phyloP scores from a whole-genome alignment of 2,329 filamentous ascomycete species.

The Diplodia sapinea region DNA sequence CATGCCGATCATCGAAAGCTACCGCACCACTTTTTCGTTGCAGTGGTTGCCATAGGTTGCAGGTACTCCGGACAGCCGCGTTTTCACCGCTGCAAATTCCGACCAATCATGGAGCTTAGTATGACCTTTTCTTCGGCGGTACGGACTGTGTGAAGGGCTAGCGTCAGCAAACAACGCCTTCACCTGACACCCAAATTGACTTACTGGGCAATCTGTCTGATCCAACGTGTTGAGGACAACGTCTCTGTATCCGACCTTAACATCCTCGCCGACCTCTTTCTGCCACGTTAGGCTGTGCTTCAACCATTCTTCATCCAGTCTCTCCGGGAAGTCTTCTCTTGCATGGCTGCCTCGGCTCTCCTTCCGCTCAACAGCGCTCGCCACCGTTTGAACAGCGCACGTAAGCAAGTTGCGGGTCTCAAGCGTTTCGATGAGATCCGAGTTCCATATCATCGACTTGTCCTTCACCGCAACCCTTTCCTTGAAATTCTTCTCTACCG shows the following conservation, averaged over 20 bases:
- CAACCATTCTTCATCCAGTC: constrained; percentile 53
- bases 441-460: constrained; percentile 57
- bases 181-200: background rate
- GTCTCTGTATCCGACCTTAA: constrained; percentile 50
- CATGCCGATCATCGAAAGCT: no score
- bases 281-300: constrained; percentile 58
- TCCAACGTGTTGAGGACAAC: constrained; percentile 54
- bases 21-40: no score
- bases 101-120: constrained; percentile 34
- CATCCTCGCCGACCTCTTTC: constrained; percentile 46
- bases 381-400: constrained; percentile 56
- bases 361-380: constrained; percentile 50
- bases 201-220: constrained; percentile 49
- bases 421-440: constrained; percentile 55
- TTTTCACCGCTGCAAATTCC: background rate
- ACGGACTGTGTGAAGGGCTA: constrained; percentile 37
- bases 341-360: constrained; percentile 57
- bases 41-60: no score
- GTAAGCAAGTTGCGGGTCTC: constrained; percentile 56
- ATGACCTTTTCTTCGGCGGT: constrained; percentile 45
- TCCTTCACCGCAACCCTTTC: constrained; percentile 49
- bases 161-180: background rate
- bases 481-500: constrained; percentile 47
- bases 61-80: no score
- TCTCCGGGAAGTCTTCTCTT: constrained; percentile 53